These are phyloP conservation scores for Pseudogymnoascus sp. DNA, from an alignment of 2,329 filamentous ascomycete species.

Conservation along the genomic window DNA sequence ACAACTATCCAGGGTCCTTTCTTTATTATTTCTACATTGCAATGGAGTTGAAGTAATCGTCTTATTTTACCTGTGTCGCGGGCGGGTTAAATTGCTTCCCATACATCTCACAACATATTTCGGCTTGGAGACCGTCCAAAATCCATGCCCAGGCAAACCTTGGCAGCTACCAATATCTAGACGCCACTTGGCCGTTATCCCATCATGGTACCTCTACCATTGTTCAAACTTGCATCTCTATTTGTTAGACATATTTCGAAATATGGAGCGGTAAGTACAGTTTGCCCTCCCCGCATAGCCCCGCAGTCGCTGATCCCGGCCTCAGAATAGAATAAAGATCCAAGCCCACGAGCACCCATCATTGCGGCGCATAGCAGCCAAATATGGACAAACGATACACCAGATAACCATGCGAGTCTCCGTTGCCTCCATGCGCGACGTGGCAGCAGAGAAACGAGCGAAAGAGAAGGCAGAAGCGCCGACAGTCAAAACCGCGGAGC, in stretches of 20 bases:
- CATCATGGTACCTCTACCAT: constrained; percentile 56
- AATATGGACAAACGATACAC: constrained; percentile 57
- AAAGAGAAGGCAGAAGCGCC: constrained; percentile 57
- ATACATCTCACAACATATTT: background rate
- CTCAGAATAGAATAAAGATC: constrained; percentile 57
- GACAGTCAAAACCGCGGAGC: constrained; percentile 59
- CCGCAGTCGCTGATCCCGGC: background rate
- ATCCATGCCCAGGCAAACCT: constrained; percentile 7
- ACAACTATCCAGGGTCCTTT: background rate
- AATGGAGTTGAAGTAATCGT: background rate
- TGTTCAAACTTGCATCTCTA: constrained; percentile 60
- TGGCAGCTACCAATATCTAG: background rate
- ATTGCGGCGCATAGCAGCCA: constrained; percentile 54
- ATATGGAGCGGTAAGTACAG: constrained; percentile 56
- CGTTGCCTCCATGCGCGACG: constrained; percentile 52
- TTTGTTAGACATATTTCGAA: constrained; percentile 61
- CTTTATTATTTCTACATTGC: background rate
- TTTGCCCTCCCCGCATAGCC: background rate
- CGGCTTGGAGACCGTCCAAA: background rate
- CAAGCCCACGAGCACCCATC: constrained; percentile 58
- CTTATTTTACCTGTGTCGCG: background rate
- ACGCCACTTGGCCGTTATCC: background rate
- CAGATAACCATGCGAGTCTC: constrained; percentile 60
- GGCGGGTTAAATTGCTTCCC: background rate
- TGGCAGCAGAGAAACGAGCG: constrained; percentile 49